Conservation (phyloP, 352 stramenopile species). For the Pythium graminicola region DNA sequence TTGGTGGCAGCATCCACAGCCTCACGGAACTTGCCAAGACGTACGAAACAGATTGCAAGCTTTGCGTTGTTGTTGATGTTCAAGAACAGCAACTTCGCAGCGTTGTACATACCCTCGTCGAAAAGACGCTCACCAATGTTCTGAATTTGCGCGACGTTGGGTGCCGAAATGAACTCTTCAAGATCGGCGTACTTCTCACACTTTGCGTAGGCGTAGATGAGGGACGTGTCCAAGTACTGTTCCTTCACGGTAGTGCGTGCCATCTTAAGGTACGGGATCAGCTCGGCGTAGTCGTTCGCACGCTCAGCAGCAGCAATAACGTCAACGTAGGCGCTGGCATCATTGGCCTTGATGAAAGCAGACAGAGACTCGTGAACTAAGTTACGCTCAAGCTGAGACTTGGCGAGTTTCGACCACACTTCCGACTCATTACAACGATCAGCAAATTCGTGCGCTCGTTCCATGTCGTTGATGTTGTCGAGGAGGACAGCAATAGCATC, state of each 20-base stretch:
- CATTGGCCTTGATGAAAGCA: slow-evolving; percentile 99
- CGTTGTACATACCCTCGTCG: slow-evolving; percentile 98
- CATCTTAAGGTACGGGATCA: slow-evolving; percentile 99
- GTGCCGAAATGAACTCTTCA: slow-evolving; percentile 98
- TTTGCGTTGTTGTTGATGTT: slow-evolving; percentile 99
- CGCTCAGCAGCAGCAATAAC: slow-evolving; percentile 97
- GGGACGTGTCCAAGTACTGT: slow-evolving; percentile 97
- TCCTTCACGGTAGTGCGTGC: slow-evolving; percentile 98
- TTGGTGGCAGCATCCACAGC: slow-evolving; percentile 98
- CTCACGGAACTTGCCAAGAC: slow-evolving; percentile 98
- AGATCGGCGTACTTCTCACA: slow-evolving; percentile 98
- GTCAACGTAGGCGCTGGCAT: slow-evolving; percentile 95
- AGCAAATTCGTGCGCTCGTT: slow-evolving; percentile 98
- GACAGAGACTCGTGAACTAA: slow-evolving; percentile 96
- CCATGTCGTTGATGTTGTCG: slow-evolving; percentile 97
- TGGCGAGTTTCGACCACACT: slow-evolving; percentile 98
- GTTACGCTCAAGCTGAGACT: slow-evolving; percentile 96
- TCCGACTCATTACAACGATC: slow-evolving; percentile 97
- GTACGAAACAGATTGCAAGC: slow-evolving; percentile 98
- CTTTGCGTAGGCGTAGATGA: slow-evolving; percentile 99
- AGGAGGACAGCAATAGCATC: slow-evolving; percentile 90
- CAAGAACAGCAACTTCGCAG: slow-evolving; percentile 98
- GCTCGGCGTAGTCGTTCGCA: slow-evolving; percentile 94
- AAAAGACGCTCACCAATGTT: slow-evolving; percentile 98
- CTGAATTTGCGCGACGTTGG: slow-evolving; percentile 99